phyloP scores from a whole-genome alignment of 768 basidiomycete species.

The Pleurotus djamor region DNA sequence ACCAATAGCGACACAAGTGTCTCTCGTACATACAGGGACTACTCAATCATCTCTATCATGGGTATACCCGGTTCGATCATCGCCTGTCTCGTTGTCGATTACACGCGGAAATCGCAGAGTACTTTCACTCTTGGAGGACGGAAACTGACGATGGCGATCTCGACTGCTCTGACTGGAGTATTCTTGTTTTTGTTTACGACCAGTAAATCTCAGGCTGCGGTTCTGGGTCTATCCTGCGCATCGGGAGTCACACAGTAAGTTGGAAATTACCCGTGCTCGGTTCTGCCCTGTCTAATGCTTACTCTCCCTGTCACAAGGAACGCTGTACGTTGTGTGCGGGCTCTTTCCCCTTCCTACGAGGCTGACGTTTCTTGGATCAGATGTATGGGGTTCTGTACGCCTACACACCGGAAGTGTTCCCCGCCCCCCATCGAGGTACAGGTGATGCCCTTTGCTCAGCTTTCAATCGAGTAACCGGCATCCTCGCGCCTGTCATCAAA shows the following conservation, averaged over 20 bases:
- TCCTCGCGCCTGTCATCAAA: conserved; percentile 48
- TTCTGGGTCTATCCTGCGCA: conserved; percentile 46
- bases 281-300: no score
- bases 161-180: conserved; percentile 40
- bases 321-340: conserved; percentile 24
- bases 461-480: conserved; percentile 45
- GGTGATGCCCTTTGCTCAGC: conserved; percentile 48
- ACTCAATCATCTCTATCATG: conserved; percentile 43
- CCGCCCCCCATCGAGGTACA: conserved; percentile 54
- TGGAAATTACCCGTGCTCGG: not conserved
- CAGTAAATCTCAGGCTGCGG: conserved; percentile 31
- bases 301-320: conserved; percentile 17
- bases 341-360: no score
- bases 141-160: conserved; percentile 42
- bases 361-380: conserved; percentile 12
- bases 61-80: conserved; percentile 47
- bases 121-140: conserved; percentile 38
- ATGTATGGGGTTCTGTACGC: conserved; percentile 56
- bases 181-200: conserved; percentile 55
- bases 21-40: conserved; percentile 41
- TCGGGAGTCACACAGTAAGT: conserved; percentile 38
- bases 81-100: conserved; percentile 43
- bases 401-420: conserved; percentile 61
- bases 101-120: conserved; percentile 25
- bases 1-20: conserved; percentile 17